Evolutionary conservation across 352 stramenopile species (phyloP).

Genomic region (Aphanomyces euteiches): DNA sequence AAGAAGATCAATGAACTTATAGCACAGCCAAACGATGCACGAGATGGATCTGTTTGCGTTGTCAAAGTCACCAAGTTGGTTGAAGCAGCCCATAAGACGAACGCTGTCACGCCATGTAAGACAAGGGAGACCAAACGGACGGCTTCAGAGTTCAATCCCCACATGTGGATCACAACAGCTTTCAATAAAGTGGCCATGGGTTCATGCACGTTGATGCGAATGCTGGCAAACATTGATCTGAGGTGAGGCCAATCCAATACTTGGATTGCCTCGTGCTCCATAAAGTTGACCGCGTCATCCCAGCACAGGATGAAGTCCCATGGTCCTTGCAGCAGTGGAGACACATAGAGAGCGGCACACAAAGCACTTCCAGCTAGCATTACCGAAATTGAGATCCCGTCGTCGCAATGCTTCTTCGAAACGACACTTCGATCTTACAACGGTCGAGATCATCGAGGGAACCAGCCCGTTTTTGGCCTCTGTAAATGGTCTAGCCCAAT

Average conservation of each 20-base stretch:
- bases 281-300: slow-evolving; percentile 12
- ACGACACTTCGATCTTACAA: not conserved
- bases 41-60: not conserved
- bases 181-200: not conserved
- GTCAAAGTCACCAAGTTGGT: not conserved
- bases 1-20: not conserved
- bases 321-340: not conserved
- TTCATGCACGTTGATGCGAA: slow-evolving; percentile 4
- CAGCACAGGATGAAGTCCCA: slow-evolving; percentile 3
- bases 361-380: not conserved
- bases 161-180: slow-evolving; percentile 4
- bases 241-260: not conserved
- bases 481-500: too few relatives aligned
- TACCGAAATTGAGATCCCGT: not conserved
- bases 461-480: too few relatives aligned
- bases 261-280: not conserved
- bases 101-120: not conserved
- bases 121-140: not conserved
- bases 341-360: not conserved
- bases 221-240: not conserved
- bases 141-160: not conserved
- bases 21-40: not conserved
- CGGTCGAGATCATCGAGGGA: too few relatives aligned
- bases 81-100: not conserved
- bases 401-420: not conserved